Evolutionary conservation across 2,329 filamentous ascomycete genomes (phyloP), one percentile per base, ranked within the genome.

Genomic region (Eurotiales sp.): DNA sequence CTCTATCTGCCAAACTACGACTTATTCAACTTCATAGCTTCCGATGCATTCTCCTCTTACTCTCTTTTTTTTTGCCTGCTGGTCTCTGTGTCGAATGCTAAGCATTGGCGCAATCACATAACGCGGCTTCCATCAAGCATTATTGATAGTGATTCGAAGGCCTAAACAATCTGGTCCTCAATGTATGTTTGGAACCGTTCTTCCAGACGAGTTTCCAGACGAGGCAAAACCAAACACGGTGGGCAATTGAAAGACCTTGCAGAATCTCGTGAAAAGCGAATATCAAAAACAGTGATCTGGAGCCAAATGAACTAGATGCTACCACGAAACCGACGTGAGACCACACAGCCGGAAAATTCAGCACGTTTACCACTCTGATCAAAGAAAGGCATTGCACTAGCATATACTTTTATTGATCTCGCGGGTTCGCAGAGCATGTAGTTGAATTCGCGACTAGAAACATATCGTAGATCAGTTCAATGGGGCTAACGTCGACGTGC

Each of bases 261-360:
- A 78, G 23, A 83, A 64, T 87, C 84, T 21, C 80, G 75, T 1
- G 80, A 77, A 61, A 85, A 87, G 0, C 84, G 81, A 30, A 86
- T 78, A 64, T 87, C 84, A 63, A 83, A 85, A 1, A 86, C 68
- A 7, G 78, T 77, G 21, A 82, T 78, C 53, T 84, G 73, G 30
- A 85, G 76, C 84, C 84, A 87, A n/a, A 81, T 85, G 53, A 84
- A 79, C 84, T 83, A 87, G 5, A 86, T 70, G 15, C 86, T 19
- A 78, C 66, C 60, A 83, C 75, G 62, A 79, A 81, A 37, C 79
- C 70, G 47, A 80, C 69, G 59, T 81, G 77, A 30, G 74, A 68
- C 43, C 64, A 64, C 12, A 76, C 53, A 46, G 65, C 71, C n/a
- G n/a, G n/a, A n/a, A n/a, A n/a, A n/a, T n/a, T n/a, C n/a, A n/a